Base-by-base conservation (phyloP, 1,284 basidiomycete species). In the Rugosomyces carneus region DNA sequence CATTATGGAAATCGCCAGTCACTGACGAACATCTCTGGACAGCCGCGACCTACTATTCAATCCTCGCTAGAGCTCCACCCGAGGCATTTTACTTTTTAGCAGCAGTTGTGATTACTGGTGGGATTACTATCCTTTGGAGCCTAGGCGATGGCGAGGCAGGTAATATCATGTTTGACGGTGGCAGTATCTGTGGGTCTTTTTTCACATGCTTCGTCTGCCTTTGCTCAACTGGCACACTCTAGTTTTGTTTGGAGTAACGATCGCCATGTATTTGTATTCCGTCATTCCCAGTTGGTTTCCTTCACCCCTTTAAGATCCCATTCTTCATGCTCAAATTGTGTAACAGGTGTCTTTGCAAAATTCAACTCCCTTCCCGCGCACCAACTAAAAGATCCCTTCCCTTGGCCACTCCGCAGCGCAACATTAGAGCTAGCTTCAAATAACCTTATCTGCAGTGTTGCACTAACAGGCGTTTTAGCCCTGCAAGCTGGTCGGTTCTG, bases 151-250 rank as follows among this genome's bases (percentile, higher is more conserved):
- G 84, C 6, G 67, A 78, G 54, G 88, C 87, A 1, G 84, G 78
- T 29, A 90, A 90, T 62, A 68, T 90, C 57, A 89, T 90, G 87
- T 90, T 90, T 58, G 87, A 90, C 56, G 87, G 87, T 18, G 88
- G 81, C 36, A 89, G 87, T 60, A 81, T 89, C 56, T 85, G 87
- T 89, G 53, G 61, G 84, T 69, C 23, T 15, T 42, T 24, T 43
- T 29, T 46, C 35, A 26, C 40, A 45, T 41, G 45, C 19, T 19
- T 3, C 40, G 34, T 37, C 39, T 42, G 40, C n/a, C 32, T 16
- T 13, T 37, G 13, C 43, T 47, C 35, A 46, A 35, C 3, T 8
- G 27, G 29, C 31, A 32, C 31, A 20, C 42, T 34, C 11, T 59
- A 90, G 87, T 90, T 63, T 67, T 90, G 49, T 89, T 87, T 57